Conservation (phyloP, 495 filamentous ascomycete species). For the Penicillium alfredii region DNA sequence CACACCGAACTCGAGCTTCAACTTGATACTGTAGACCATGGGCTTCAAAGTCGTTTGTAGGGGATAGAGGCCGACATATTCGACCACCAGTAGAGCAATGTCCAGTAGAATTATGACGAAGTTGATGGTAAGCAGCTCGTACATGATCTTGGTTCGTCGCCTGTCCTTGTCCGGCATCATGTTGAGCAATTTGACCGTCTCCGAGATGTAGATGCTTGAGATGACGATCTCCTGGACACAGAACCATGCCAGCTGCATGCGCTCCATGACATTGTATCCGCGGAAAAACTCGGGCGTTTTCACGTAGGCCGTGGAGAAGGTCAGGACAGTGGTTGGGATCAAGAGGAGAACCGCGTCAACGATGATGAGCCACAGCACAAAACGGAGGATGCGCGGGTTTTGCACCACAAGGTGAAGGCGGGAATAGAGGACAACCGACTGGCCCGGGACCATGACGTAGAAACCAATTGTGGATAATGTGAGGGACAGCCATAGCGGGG, state of each 20-base stretch:
- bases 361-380: slow-evolving; percentile 52
- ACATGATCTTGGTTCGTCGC: slow-evolving; percentile 39
- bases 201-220: slow-evolving; percentile 51
- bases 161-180: slow-evolving; percentile 35
- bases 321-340: slow-evolving; percentile 49
- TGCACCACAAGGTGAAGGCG: slow-evolving; percentile 56
- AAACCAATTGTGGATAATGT: slow-evolving; percentile 49
- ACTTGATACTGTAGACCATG: slow-evolving; percentile 55
- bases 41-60: slow-evolving; percentile 52
- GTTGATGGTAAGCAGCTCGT: slow-evolving; percentile 53
- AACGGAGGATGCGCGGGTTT: slow-evolving; percentile 40
- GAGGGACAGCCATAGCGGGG: slow-evolving; percentile 31
- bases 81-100: slow-evolving; percentile 48
- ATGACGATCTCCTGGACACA: slow-evolving; percentile 54
- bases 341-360: slow-evolving; percentile 43
- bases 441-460: slow-evolving; percentile 57
- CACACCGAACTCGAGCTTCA: slow-evolving; percentile 58
- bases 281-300: slow-evolving; percentile 27
- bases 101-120: slow-evolving; percentile 49
- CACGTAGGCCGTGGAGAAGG: slow-evolving; percentile 38
- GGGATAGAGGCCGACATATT: slow-evolving; percentile 48
- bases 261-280: slow-evolving; percentile 51
- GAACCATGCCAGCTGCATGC: slow-evolving; percentile 54
- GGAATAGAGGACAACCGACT: slow-evolving; percentile 63
- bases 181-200: slow-evolving; percentile 42